Percentiles rank a stretch among this genome's conserved stretches.
Evolutionary conservation across 495 filamentous ascomycete species (phyloP).

Genomic region (Rhypophila decipiens): DNA sequence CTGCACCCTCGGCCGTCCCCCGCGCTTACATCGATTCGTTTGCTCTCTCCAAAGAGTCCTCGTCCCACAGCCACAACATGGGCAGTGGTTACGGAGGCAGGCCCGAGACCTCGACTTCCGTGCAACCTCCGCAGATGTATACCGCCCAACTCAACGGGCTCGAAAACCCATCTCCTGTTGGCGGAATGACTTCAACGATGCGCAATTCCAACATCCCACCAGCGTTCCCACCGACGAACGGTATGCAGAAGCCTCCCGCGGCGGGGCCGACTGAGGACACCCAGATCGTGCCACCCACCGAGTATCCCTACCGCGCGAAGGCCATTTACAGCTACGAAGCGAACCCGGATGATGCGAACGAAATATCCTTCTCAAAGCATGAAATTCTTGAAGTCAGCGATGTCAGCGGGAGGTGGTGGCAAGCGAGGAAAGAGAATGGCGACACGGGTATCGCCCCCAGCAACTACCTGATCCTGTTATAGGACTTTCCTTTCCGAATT

Average conservation of each 20-base stretch:
- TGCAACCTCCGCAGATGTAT: constrained; percentile 88
- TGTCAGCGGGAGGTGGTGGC: constrained; percentile 97
- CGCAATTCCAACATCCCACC: constrained; percentile 31
- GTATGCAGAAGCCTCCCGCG: constrained; percentile 26
- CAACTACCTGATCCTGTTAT: constrained; percentile 97
- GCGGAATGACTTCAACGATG: constrained; percentile 49
- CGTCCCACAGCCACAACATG: constrained; percentile 60
- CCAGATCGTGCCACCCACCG: constrained; percentile 74
- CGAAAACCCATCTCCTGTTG: constrained; percentile 90
- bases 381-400: constrained; percentile 96
- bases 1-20: constrained; percentile 78
- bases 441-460: constrained; percentile 96
- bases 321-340: constrained; percentile 98
- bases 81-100: constrained; percentile 53
- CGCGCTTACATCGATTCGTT: constrained; percentile 94
- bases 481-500: no score
- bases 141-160: constrained; percentile 92
- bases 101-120: constrained; percentile 75
- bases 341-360: constrained; percentile 93
- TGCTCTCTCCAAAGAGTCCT: constrained; percentile 83
- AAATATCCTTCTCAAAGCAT: constrained; percentile 94
- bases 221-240: constrained; percentile 26
- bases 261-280: constrained; percentile 33
- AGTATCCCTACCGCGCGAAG: constrained; percentile 96
- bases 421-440: constrained; percentile 89